Base-by-base conservation (phyloP, 2,329 filamentous ascomycete species). In the Venturia asperata region DNA sequence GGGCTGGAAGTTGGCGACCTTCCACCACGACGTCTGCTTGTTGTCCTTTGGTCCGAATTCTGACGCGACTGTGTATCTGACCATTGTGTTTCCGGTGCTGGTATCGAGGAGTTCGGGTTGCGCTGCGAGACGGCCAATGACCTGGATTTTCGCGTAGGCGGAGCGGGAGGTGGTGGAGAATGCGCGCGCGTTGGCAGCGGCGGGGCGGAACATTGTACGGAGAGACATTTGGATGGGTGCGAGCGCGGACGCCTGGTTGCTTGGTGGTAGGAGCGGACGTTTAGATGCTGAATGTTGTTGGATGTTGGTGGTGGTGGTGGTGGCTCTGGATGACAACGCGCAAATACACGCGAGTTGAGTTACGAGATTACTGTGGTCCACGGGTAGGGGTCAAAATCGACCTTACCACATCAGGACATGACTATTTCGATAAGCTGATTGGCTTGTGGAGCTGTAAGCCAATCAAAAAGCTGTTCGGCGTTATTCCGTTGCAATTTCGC, bases 81-180 rank as follows among this genome's bases (percentile, higher is more conserved):
- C 74, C 66, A 96, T 72, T 68, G 95, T 89, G 68, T 82, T 83
- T 66, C 91, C 91, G 63, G 80, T 87, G 71, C 84, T 83, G 61
- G 89, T 90, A 66, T 85, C 76, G 45, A 83, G 81, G 69, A 92
- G 72, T 81, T 97, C 92, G 66, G 94, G 93, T 64, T 85, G 83
- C 71, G 86, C 84, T 67, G 85, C 91, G 63, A 99, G 86, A 76
- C 92, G 89, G 73, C 94, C 94, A 70, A 97, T 83, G 76, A 99
- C 81, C 72, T 87, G 89, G 81, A 99, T 89, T 77, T 87, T 89
- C 70, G 94, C 90, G 70, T 94, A 73, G 68, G 82, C 78, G 68
- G 85, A 83, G 69, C 79, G 79, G 55, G 80, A 71, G 56, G 88
- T 87, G 71, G 87, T 86, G 80, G 86, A 91, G 84, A 97, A 96